Conservation (phyloP, 2,329 filamentous ascomycete species). For the Pestalotiopsis sp. region DNA sequence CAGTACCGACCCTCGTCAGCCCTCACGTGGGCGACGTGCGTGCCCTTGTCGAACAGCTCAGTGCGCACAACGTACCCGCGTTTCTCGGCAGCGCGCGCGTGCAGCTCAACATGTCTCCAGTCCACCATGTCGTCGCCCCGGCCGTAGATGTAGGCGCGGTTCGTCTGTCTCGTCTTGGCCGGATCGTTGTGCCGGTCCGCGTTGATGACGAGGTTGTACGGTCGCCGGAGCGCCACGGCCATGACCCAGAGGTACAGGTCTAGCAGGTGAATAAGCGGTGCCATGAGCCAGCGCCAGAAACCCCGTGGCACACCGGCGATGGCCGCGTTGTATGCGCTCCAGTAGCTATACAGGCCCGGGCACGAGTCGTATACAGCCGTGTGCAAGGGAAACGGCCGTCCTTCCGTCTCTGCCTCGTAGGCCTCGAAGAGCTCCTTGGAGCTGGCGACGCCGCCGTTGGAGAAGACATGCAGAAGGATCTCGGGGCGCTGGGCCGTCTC, state of each 20-base stretch:
- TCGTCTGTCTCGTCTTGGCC: slow-evolving; percentile 39
- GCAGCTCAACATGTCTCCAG: slow-evolving; percentile 48
- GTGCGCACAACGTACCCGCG: slow-evolving; percentile 43
- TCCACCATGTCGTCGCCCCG: slow-evolving; percentile 50
- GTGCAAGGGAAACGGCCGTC: slow-evolving; percentile 41
- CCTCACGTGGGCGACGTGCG: slow-evolving; percentile 55
- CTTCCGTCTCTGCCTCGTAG: slow-evolving; percentile 29
- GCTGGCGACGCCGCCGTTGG: slow-evolving; percentile 53
- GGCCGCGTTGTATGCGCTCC: slow-evolving; percentile 41
- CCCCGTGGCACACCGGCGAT: slow-evolving; percentile 37
- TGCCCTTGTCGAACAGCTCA: slow-evolving; percentile 49
- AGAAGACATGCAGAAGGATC: slow-evolving; percentile 53
- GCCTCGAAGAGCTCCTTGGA: slow-evolving; percentile 40
- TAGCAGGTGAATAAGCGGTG: slow-evolving; percentile 37
- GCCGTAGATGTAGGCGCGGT: slow-evolving; percentile 56
- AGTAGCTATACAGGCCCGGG: slow-evolving; percentile 47
- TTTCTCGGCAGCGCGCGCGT: slow-evolving; percentile 43
- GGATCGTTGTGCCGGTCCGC: slow-evolving; percentile 40
- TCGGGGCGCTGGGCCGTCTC: slow-evolving; percentile 27
- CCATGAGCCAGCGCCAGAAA: slow-evolving; percentile 27
- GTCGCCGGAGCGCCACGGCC: slow-evolving; percentile 32
- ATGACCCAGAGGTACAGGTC: slow-evolving; percentile 33
- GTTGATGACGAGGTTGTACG: slow-evolving; percentile 34
- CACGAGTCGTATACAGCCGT: slow-evolving; percentile 51
- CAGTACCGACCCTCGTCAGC: slow-evolving; percentile 53